Evolutionary conservation across 129 eudicot species (phyloP), one percentile per base, ranked within the genome.

Genomic region (Solidago caesia): DNA sequence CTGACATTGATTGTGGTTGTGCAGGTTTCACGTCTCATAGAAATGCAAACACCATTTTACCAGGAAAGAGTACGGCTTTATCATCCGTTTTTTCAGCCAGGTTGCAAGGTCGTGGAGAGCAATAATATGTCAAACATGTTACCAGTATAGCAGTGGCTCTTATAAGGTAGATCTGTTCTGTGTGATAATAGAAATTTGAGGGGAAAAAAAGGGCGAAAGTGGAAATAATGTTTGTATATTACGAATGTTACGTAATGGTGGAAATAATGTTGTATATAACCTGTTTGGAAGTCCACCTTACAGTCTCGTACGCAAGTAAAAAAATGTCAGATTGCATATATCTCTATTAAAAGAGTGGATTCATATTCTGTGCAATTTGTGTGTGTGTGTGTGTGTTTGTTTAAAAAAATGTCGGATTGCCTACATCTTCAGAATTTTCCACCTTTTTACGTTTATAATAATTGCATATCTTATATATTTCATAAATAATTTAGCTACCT

Each of bases 11-110:
- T 5, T 64, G 15, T 77, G 64, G 21, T 82, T 68, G 55, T 85
- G 85, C 75, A 95, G 99, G 95, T 89, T 48, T 95, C 99, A 0
- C 90, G 99, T 41, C 77, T 95, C 80, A 87, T 95, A 68, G 99
- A 95, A 84, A 95, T 95, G 99, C 99, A 95, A 77, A 88, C 97
- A 33, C 94, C 99, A 14, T 80, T 95, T 49, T 95, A 95, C 77
- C 88, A 88, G 41, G 97, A 89, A 80, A 93, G 94, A 44, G 89
- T 84, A 14, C 81, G 75, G 10, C 56, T 74, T 44, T 76, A 86
- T 78, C 99, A 95, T 81, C 96, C 99, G 41, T 80, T 75, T 71
- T 95, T 85, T 79, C 94, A 89, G 63, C 72, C 13, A 27, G 73
- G 77, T 57, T 57, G 68, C 8, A 75, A 27, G 16, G 68, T 43